Evolutionary conservation across 805 yeast species (phyloP).

Genomic region (Sugiyamaella lignohabitans): DNA sequence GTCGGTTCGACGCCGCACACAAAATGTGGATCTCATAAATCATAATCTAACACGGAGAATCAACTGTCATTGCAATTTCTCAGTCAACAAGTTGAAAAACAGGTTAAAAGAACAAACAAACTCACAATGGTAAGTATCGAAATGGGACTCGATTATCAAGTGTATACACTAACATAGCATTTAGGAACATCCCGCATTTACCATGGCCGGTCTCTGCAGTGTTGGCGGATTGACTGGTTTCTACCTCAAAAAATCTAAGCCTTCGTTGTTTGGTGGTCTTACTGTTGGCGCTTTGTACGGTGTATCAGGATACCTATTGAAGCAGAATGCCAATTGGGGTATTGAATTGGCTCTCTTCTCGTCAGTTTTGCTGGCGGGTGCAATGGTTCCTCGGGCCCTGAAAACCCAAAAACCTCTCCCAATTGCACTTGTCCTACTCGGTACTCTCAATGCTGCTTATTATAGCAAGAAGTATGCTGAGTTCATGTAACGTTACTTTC

Average conservation of each 20-base stretch:
- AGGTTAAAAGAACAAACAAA: too few species aligned
- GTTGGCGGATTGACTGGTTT: conserved; percentile 69
- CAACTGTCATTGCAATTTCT: too few species aligned
- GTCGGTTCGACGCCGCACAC: too few species aligned
- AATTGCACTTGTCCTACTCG: conserved; percentile 52
- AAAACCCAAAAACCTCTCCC: conserved; percentile 73
- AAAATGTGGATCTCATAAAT: too few species aligned
- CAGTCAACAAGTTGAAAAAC: too few species aligned
- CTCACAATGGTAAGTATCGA: too few species aligned
- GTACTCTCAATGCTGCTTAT: conserved; percentile 57
- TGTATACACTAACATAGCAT: too few species aligned
- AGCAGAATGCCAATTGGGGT: conserved; percentile 70
- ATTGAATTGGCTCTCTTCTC: conserved; percentile 73
- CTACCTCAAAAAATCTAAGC: conserved; percentile 61
- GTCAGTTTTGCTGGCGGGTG: conserved; percentile 56
- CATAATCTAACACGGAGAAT: too few species aligned
- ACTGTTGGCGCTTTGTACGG: conserved; percentile 34
- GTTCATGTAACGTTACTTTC: conserved; percentile 36
- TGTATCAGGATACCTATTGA: conserved; percentile 54
- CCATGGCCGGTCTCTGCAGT: conserved; percentile 61
- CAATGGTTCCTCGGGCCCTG: conserved; percentile 66
- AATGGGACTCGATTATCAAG: too few species aligned
- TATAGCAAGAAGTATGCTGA: conserved; percentile 71
- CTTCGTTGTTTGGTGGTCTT: conserved; percentile 76
- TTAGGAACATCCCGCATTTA: conserved; percentile 71